These are phyloP conservation scores for Kandelia obovata DNA, from an alignment of 345 rosid genomes.

Conservation along the genomic window DNA sequence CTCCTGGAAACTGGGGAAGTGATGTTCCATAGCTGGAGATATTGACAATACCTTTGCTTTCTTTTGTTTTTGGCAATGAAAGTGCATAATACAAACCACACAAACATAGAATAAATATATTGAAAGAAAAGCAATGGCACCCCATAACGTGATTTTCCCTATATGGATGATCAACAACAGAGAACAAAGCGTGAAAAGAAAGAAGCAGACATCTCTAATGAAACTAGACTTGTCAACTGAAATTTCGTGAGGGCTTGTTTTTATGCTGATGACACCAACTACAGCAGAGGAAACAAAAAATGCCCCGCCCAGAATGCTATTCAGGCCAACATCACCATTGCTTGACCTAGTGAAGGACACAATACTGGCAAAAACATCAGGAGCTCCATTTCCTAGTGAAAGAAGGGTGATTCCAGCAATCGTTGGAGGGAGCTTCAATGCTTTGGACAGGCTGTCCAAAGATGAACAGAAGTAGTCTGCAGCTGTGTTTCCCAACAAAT, in stretches of 20 bases:
- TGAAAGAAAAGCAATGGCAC: constrained; percentile 55
- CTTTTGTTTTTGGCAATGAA: constrained; percentile 18
- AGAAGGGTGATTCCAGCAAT: constrained; percentile 86
- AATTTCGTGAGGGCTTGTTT: constrained; percentile 34
- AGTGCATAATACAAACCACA: constrained; percentile 51
- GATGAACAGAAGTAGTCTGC: constrained; percentile 80
- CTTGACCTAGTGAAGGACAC: constrained; percentile 67
- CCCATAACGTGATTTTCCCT: constrained; percentile 58
- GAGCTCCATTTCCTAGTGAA: constrained; percentile 84
- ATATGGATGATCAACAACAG: constrained; percentile 52
- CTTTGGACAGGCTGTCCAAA: constrained; percentile 63
- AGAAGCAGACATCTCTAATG: constrained; percentile 69
- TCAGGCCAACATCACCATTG: constrained; percentile 72
- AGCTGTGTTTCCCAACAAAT: constrained; percentile 77
- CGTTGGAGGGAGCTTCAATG: constrained; percentile 72
- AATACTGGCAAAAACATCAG: constrained; percentile 82
- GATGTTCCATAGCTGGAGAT: constrained; percentile 13
- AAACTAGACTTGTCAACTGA: constrained; percentile 60
- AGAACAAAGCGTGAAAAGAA: constrained; percentile 53
- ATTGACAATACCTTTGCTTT: constrained; percentile 1
- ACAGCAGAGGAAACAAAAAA: constrained; percentile 74
- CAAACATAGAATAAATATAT: constrained; percentile 60
- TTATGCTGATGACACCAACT: constrained; percentile 63
- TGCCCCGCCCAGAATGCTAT: constrained; percentile 77
- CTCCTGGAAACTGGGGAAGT: constrained; percentile 6